phyloP scores from a whole-genome alignment of 371 early-diverging fungal genomes.

The Rhizomucor pusillus region DNA sequence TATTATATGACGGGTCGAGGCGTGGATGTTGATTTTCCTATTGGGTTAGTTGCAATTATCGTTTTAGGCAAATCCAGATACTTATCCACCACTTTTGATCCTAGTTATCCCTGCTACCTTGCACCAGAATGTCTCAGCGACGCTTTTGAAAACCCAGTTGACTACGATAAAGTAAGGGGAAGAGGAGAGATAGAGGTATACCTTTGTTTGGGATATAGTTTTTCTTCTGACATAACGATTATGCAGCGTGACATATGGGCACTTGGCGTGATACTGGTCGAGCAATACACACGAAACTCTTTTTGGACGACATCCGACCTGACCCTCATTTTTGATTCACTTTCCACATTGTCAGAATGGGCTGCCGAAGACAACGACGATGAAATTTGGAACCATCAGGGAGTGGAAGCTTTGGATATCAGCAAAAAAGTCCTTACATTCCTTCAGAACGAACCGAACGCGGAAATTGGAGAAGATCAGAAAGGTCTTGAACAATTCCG shows the following conservation, averaged over 20 bases:
- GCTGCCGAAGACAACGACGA: constrained; percentile 10
- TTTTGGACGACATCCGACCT: constrained; percentile 58
- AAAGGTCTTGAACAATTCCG: constrained; percentile 18
- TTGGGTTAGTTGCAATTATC: constrained; percentile 49
- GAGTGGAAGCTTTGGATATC: constrained; percentile 34
- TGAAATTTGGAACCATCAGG: constrained; percentile 30
- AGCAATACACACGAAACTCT: constrained; percentile 50
- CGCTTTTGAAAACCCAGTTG: background rate
- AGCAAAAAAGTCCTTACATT: constrained; percentile 28
- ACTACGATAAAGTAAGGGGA: constrained; percentile 25
- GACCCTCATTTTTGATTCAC: constrained; percentile 39
- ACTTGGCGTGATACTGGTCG: constrained; percentile 55
- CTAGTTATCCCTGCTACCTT: constrained; percentile 33
- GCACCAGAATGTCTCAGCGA: constrained; percentile 33
- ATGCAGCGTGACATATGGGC: constrained; percentile 62
- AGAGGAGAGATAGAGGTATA: background rate
- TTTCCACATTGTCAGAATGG: constrained; percentile 36
- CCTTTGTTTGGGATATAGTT: too few species aligned
- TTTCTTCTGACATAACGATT: too few species aligned
- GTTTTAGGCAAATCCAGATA: too few species aligned
- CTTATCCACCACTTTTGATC: background rate
- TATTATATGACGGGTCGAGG: constrained; percentile 62
- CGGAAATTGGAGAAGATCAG: constrained; percentile 5
- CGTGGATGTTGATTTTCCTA: constrained; percentile 60
- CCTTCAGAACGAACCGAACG: constrained; percentile 18